A percentile compares a stretch with the other conserved stretches of the same genome.
Conservation (phyloP, 441 rosid genomes). For the Isatis lusitanica region DNA sequence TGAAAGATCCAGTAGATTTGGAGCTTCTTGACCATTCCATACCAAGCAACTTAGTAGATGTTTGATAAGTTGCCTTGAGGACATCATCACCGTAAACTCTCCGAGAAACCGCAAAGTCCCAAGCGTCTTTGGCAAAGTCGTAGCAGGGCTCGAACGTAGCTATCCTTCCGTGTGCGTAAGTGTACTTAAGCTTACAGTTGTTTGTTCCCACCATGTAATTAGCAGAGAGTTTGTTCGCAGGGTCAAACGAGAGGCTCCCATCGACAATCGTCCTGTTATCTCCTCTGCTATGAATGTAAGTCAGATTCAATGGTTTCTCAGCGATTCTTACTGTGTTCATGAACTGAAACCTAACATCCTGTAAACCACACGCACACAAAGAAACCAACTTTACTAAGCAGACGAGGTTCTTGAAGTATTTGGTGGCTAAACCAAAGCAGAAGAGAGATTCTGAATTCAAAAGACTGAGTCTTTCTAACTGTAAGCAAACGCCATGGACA, state of each 20-base stretch:
- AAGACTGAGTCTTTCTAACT: not conserved
- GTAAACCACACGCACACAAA: conserved; percentile 8
- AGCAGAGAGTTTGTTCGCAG: conserved; percentile 80
- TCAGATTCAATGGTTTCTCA: conserved; percentile 83
- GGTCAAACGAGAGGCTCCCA: conserved; percentile 61
- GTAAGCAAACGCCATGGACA: not conserved
- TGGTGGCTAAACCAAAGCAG: not conserved
- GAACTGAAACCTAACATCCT: conserved; percentile 97
- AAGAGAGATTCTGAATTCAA: not conserved
- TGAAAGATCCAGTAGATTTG: conserved; percentile 56
- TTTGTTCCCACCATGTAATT: conserved; percentile 75
- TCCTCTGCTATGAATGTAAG: conserved; percentile 75
- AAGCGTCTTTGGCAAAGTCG: conserved; percentile 71
- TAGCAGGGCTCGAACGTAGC: conserved; percentile 82
- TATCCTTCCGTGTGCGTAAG: conserved; percentile 59
- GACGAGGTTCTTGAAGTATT: not conserved
- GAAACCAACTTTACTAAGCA: not conserved
- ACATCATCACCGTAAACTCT: conserved; percentile 63
- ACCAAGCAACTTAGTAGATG: conserved; percentile 57
- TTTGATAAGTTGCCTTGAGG: conserved; percentile 71
- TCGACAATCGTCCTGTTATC: conserved; percentile 75
- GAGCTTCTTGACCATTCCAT: conserved; percentile 81
- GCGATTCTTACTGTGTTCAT: conserved; percentile 76
- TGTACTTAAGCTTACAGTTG: conserved; percentile 85
- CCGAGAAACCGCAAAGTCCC: conserved; percentile 80